Conservation (phyloP, 2,329 filamentous ascomycete species). For the Talaromyces sp. region DNA sequence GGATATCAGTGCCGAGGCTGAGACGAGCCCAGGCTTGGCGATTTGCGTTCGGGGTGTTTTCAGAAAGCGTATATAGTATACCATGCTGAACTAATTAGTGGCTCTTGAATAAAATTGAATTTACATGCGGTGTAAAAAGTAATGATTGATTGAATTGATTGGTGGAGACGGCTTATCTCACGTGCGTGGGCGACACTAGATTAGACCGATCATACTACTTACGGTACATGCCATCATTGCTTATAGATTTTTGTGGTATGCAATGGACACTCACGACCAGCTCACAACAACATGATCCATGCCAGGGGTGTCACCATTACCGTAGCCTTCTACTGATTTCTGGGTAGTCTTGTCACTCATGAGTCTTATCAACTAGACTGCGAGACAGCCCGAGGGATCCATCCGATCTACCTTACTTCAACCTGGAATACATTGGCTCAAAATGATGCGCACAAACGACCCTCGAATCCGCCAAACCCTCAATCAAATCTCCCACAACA, state of each 20-base stretch:
- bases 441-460: constrained; percentile 64
- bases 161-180: constrained; percentile 9
- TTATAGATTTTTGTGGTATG: not conserved
- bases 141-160: not conserved
- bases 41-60: constrained; percentile 55
- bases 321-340: not conserved
- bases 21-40: constrained; percentile 40
- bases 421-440: not conserved
- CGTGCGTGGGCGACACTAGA: constrained; percentile 4
- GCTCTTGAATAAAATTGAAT: not conserved
- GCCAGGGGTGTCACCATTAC: not conserved
- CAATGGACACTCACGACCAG: not conserved
- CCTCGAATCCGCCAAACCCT: constrained; percentile 88
- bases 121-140: not conserved
- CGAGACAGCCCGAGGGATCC: not conserved
- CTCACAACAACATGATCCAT: not conserved
- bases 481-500: constrained; percentile 86
- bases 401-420: not conserved
- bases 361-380: not conserved
- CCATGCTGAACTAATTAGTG: constrained; percentile 37
- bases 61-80: constrained; percentile 65
- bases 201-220: not conserved
- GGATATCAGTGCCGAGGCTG: constrained; percentile 55
- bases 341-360: not conserved
- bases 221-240: not conserved